Conservation (phyloP, 2,329 filamentous ascomycete genomes). For the Neofusicoccum ribis region DNA sequence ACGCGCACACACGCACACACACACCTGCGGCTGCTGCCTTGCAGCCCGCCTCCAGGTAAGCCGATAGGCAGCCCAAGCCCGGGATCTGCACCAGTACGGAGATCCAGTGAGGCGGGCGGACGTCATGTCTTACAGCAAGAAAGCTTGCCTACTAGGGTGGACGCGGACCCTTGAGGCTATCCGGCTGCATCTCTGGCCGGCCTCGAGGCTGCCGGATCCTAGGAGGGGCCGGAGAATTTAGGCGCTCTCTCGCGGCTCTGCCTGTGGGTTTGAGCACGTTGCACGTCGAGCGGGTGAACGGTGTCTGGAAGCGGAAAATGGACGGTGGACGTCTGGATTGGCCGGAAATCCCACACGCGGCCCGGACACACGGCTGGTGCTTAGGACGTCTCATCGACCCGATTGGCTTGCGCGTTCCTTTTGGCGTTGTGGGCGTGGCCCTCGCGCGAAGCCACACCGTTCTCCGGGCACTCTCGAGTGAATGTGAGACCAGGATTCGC, state of each 20-base stretch:
- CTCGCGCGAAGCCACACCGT: not conserved
- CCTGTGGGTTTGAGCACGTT: not conserved
- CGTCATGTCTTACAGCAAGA: not conserved
- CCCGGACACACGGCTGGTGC: not conserved
- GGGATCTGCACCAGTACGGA: not conserved
- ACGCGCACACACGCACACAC: too few relatives aligned
- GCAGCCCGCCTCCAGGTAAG: not conserved
- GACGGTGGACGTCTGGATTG: not conserved
- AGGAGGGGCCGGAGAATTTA: too few relatives aligned
- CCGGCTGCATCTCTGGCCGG: not conserved
- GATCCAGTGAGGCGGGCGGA: not conserved
- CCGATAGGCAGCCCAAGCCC: not conserved
- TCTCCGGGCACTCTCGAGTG: not conserved
- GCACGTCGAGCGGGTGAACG: not conserved
- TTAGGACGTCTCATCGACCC: not conserved
- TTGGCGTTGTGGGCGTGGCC: not conserved
- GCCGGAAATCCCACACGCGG: not conserved
- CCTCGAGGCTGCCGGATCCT: not conserved
- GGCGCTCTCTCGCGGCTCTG: too few relatives aligned
- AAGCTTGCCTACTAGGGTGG: not conserved
- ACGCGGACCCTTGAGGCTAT: not conserved
- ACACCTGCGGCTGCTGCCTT: conserved; percentile 3
- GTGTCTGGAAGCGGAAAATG: conserved; percentile 4
- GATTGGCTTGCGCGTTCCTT: not conserved
- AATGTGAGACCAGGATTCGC: not conserved